Conservation (phyloP, 805 yeast species). For the Suhomyces vadensis region DNA sequence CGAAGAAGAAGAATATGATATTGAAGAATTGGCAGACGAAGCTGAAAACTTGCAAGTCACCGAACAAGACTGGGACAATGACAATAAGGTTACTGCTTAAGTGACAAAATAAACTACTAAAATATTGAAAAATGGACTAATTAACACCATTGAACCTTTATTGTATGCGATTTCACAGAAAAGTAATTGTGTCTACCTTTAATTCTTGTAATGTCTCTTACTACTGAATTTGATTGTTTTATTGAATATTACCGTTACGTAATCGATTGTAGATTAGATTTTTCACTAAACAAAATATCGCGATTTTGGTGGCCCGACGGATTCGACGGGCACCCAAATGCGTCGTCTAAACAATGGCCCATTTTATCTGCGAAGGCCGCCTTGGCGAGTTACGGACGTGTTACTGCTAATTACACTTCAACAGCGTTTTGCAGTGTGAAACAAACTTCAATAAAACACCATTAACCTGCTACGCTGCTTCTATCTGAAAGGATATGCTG, state of each 20-base stretch:
- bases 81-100: slow-evolving; percentile 31
- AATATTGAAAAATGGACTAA: slow-evolving; percentile 3
- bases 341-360: no score
- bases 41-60: slow-evolving; percentile 51
- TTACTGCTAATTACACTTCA: no score
- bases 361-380: no score
- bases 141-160: slow-evolving; percentile 1
- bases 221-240: slow-evolving; percentile 13
- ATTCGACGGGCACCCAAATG: no score
- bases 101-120: slow-evolving; percentile 1
- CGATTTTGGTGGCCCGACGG: no score
- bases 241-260: background rate
- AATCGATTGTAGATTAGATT: no score
- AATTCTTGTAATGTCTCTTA: slow-evolving; percentile 17
- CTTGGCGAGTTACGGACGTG: no score
- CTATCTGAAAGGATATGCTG: no score
- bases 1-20: slow-evolving; percentile 46
- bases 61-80: slow-evolving; percentile 51
- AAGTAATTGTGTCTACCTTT: slow-evolving; percentile 9
- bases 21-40: slow-evolving; percentile 44
- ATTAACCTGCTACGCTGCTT: no score
- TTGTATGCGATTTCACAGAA: slow-evolving; percentile 1
- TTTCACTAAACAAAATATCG: no score
- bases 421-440: no score
- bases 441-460: no score